Conservation (phyloP, 108 stramenopile genomes). For the Nitzschia putrida region DNA sequence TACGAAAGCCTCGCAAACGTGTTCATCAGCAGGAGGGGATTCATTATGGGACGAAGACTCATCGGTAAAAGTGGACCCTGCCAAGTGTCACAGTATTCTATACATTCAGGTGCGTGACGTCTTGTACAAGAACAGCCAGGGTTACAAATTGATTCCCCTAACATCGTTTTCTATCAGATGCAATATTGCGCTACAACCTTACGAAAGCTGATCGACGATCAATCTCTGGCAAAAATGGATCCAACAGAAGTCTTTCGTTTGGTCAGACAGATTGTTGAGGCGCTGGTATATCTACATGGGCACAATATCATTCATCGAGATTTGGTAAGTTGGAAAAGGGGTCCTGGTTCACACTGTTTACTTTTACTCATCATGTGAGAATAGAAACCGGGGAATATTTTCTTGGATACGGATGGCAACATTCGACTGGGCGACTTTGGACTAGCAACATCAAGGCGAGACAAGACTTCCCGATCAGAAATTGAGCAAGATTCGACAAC, state of each 20-base stretch:
- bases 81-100: constrained; percentile 35
- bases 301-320: constrained; percentile 71
- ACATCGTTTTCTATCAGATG: constrained; percentile 51
- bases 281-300: constrained; percentile 72
- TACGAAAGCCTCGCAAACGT: background rate
- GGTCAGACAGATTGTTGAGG: constrained; percentile 79
- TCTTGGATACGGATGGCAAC: constrained; percentile 59
- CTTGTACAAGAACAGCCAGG: too few relatives aligned
- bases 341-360: constrained; percentile 1
- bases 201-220: constrained; percentile 73
- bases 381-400: constrained; percentile 63
- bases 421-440: constrained; percentile 81
- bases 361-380: too few relatives aligned
- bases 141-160: too few relatives aligned
- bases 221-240: constrained; percentile 40
- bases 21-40: constrained; percentile 14
- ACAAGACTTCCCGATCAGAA: constrained; percentile 11
- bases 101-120: constrained; percentile 43
- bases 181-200: constrained; percentile 82
- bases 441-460: constrained; percentile 30
- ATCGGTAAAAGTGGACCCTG: constrained; percentile 50
- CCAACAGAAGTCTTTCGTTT: constrained; percentile 66
- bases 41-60: constrained; percentile 47
- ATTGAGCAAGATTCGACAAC: background rate
- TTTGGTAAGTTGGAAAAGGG: constrained; percentile 31